Evolutionary conservation across 371 early-diverging fungal genomes (phyloP).

Genomic region (Mucor lusitanicus): DNA sequence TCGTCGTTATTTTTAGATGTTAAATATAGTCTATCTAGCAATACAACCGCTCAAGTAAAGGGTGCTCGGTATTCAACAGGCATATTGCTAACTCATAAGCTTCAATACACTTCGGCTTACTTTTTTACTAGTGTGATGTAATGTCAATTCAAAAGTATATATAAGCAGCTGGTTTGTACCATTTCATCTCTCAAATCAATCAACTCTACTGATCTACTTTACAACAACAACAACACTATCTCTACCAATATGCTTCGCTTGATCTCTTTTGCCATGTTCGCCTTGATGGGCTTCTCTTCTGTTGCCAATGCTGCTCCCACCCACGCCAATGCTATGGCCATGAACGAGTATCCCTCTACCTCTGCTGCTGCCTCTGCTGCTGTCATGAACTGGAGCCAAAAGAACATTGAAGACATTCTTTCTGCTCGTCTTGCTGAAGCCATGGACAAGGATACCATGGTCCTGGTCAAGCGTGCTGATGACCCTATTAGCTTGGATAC

Average conservation of each 20-base stretch:
- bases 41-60: neutral
- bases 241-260: slow-evolving; percentile 2
- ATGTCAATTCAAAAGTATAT: neutral
- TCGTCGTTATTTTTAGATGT: neutral
- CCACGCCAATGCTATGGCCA: neutral
- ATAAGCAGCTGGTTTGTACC: neutral
- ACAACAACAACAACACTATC: neutral
- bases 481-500: neutral
- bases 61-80: slow-evolving; percentile 7
- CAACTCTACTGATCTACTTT: slow-evolving; percentile 1
- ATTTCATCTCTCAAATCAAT: neutral
- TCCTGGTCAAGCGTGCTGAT: neutral
- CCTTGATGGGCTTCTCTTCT: slow-evolving; percentile 5
- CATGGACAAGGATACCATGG: neutral
- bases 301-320: slow-evolving; percentile 5
- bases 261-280: slow-evolving; percentile 8
- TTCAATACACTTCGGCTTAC: slow-evolving; percentile 8
- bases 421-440: slow-evolving; percentile 2
- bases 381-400: neutral
- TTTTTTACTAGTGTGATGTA: slow-evolving; percentile 1
- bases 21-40: neutral
- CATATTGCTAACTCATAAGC: slow-evolving; percentile 5
- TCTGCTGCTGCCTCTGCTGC: neutral
- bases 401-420: neutral
- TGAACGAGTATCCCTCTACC: neutral